Percentiles rank a stretch among this genome's conserved stretches.
phyloP scores from a whole-genome alignment of 495 filamentous ascomycete species.

The Darksidea phi region DNA sequence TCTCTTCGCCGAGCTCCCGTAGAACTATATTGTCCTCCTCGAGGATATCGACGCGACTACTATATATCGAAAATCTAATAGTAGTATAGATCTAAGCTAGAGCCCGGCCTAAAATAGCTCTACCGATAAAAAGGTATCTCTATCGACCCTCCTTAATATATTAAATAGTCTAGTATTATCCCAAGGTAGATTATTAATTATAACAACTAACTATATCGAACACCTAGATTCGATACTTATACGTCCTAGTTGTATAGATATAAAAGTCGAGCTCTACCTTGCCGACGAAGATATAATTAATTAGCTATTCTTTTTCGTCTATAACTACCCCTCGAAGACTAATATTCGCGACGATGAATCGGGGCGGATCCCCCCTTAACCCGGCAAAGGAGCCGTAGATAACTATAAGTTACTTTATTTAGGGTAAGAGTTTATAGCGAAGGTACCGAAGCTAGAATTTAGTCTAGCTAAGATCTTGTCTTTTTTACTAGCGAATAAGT shows the following conservation, averaged over 20 bases:
- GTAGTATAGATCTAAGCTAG: constrained; percentile 4
- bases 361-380: neutral
- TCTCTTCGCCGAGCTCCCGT: constrained; percentile 30
- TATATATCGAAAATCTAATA: constrained; percentile 4
- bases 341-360: constrained; percentile 9
- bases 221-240: constrained; percentile 32
- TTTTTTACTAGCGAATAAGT: constrained; percentile 20
- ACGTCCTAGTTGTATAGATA: constrained; percentile 36
- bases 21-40: constrained; percentile 32
- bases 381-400: constrained; percentile 13
- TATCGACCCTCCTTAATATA: constrained; percentile 35
- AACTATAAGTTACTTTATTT: constrained; percentile 22
- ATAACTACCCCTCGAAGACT: constrained; percentile 14
- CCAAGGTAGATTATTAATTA: constrained; percentile 33
- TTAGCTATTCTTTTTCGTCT: constrained; percentile 24
- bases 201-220: constrained; percentile 35
- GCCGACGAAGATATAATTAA: constrained; percentile 21
- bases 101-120: constrained; percentile 2
- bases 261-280: constrained; percentile 24
- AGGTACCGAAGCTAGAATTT: constrained; percentile 18
- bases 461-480: constrained; percentile 22
- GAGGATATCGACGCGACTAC: constrained; percentile 35
- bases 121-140: constrained; percentile 19
- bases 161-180: constrained; percentile 30
- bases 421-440: constrained; percentile 15